A percentile compares a stretch with the other conserved stretches of the same genome.
phyloP scores from a whole-genome alignment of 1,284 basidiomycete genomes.

The Sanguinoderma infundibulare region DNA sequence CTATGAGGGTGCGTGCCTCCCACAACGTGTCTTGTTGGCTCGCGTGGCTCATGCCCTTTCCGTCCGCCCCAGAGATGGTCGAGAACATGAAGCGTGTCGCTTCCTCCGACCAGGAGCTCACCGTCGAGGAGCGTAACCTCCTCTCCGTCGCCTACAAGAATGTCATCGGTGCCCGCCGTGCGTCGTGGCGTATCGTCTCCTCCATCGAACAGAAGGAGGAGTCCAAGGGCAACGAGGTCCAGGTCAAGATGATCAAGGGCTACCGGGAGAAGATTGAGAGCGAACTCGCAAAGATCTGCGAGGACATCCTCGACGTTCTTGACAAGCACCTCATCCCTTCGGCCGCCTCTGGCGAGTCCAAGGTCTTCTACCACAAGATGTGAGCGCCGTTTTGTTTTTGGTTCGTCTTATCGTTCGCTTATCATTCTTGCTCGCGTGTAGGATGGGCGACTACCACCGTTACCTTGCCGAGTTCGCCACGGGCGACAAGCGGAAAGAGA shows the following conservation, averaged over 20 bases:
- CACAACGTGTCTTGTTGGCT: slow-evolving; percentile 9
- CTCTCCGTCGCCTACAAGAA: slow-evolving; percentile 99
- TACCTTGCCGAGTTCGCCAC: slow-evolving; percentile 99
- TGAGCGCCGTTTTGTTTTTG: slow-evolving; percentile 45
- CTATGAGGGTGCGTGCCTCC: slow-evolving; percentile 82
- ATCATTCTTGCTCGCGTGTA: slow-evolving; percentile 36
- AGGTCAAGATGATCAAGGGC: slow-evolving; percentile 98
- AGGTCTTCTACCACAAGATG: slow-evolving; percentile 99
- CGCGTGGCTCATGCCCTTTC: slow-evolving; percentile 25
- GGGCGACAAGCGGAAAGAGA: slow-evolving; percentile 98
- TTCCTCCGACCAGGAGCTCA: slow-evolving; percentile 96
- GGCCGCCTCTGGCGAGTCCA: slow-evolving; percentile 96
- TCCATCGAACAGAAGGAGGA: slow-evolving; percentile 99
- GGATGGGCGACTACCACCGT: slow-evolving; percentile 99
- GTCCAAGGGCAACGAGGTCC: slow-evolving; percentile 97
- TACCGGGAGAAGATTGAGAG: slow-evolving; percentile 99
- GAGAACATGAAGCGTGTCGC: slow-evolving; percentile 99
- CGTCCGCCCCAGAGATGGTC: slow-evolving; percentile 81
- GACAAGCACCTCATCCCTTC: slow-evolving; percentile 99
- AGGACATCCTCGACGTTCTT: slow-evolving; percentile 98
- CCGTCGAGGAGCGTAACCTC: slow-evolving; percentile 99
- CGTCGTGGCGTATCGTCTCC: slow-evolving; percentile 98
- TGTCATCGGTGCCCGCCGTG: slow-evolving; percentile 98
- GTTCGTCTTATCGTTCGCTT: not conserved
- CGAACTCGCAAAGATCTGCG: slow-evolving; percentile 99